Percentiles rank a stretch among this genome's conserved stretches.
Evolutionary conservation across 306 rosid species (phyloP).

Genomic region (Acacia melanoxylon): DNA sequence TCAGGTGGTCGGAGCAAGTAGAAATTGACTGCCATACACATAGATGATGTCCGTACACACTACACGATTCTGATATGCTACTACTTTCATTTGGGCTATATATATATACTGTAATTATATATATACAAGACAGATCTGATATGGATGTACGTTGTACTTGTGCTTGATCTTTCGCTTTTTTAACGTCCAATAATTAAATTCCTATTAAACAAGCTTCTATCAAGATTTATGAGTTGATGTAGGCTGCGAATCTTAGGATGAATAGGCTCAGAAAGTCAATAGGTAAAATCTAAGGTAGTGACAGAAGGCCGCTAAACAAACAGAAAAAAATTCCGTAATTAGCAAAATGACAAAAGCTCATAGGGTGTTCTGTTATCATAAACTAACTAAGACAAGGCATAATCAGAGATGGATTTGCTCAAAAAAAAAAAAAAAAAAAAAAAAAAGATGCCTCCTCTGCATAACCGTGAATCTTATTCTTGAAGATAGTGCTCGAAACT

Average conservation of each 20-base stretch:
- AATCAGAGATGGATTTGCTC: conserved; percentile 12
- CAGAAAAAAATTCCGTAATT: not conserved
- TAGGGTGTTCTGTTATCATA: not conserved
- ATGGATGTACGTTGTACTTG: not conserved
- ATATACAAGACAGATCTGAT: not conserved
- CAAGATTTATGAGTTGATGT: conserved; percentile 18
- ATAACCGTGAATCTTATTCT: conserved; percentile 46
- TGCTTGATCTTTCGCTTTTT: conserved; percentile 25
- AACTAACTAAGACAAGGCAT: conserved; percentile 4
- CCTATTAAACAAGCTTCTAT: conserved; percentile 11
- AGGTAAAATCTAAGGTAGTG: conserved; percentile 23
- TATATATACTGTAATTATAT: not conserved
- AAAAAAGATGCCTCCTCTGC: conserved; percentile 27
- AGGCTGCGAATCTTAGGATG: conserved; percentile 25
- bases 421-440: not conserved
- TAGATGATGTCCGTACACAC: not conserved
- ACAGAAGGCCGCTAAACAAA: not conserved
- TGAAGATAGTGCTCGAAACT: conserved; percentile 31
- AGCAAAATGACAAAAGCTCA: not conserved
- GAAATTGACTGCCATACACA: not conserved
- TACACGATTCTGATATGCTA: not conserved
- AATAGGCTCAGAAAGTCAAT: conserved; percentile 17
- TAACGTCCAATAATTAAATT: not conserved
- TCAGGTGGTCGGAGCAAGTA: conserved; percentile 4
- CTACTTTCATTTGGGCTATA: not conserved